Evolutionary conservation across 2,329 filamentous ascomycete species (phyloP), one percentile per base, ranked within the genome.

Genomic region (Blastomyces emzantsi): DNA sequence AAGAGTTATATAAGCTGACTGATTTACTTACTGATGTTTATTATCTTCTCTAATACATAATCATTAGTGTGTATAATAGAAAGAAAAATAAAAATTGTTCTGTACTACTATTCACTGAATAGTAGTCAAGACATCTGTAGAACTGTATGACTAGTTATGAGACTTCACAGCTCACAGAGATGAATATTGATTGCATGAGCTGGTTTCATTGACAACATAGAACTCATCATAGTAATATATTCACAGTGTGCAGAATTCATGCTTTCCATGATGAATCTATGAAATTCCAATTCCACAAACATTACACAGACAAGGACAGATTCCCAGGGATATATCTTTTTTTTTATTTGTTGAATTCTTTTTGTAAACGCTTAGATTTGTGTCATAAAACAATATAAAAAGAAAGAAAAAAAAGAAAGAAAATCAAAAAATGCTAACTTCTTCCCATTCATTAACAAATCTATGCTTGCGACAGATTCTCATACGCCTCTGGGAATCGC

Each of bases 401-500:
- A 22, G 22, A 51, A 43, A 28, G 43, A 43, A 45, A 60, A 60
- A 60, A 30, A 19, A 55, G 15, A 30, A 19, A 49, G 17, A 60
- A 56, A 61, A 49, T 28, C 28, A 59, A 59, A 45, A 60, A 49
- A 56, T n/a, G 17, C 49, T 41, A 60, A 49, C 47, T 60, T 47
- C 22, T 62, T 39, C 39, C 59, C 33, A 36, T 51, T 60, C 19
- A 39, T 61, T 63, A 70, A 60, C 43, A 60, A n/a, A 67, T 76
- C 71, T 79, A 79, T 75, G 77, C 78, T 72, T 79, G 73, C 68
- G 75, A 74, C 63, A 72, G 64, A 67, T 75, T 77, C 72, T 79
- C 77, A 72, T 77, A 99, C 77, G 94, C 94, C 69, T 90, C 89
- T 73, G 94, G 94, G 90, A 97, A 99, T 74, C 90, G 87, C 81